Evolutionary conservation across 2,329 filamentous ascomycete species (phyloP).

Genomic region (Pseudovirgaria hyperparasitica): DNA sequence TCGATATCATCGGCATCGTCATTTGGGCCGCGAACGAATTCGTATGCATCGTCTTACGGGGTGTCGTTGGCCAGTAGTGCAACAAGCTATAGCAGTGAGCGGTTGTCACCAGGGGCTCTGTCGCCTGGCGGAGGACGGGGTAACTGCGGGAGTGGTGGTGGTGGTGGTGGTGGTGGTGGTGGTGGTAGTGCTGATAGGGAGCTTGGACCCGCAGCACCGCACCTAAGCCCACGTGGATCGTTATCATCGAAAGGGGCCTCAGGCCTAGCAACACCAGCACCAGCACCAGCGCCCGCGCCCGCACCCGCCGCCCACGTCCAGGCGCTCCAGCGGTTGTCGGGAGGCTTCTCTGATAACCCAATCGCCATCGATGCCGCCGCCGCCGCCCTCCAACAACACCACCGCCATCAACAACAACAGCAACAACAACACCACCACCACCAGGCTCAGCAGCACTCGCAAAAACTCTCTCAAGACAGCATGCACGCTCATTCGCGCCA

Average conservation of each 20-base stretch:
- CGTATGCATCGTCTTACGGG: constrained; percentile 47
- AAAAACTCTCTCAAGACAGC: constrained; percentile 36
- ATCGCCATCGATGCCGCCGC: too few species aligned
- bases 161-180: too few species aligned
- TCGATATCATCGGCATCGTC: constrained; percentile 57
- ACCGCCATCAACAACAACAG: too few species aligned
- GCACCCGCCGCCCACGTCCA: too few species aligned
- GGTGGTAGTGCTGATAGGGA: too few species aligned
- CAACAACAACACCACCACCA: constrained; percentile 31
- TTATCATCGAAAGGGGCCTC: constrained; percentile 27
- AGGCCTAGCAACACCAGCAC: constrained; percentile 27
- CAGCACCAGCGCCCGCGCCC: too few species aligned
- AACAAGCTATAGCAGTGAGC: constrained; percentile 50
- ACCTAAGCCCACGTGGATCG: constrained; percentile 29
- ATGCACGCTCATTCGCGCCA: constrained; percentile 34
- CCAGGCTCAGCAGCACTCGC: constrained; percentile 23
- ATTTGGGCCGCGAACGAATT: constrained; percentile 45
- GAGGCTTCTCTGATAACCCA: too few species aligned
- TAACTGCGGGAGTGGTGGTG: too few species aligned
- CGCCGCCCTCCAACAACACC: too few species aligned
- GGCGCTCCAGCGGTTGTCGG: too few species aligned
- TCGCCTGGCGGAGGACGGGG: constrained; percentile 48
- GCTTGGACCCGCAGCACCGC: constrained; percentile 38
- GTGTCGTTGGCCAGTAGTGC: constrained; percentile 52
- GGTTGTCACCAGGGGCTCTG: constrained; percentile 46